These are phyloP conservation scores for Phytophthora pinifolia DNA, from an alignment of 352 stramenopile genomes.

Conservation along the genomic window DNA sequence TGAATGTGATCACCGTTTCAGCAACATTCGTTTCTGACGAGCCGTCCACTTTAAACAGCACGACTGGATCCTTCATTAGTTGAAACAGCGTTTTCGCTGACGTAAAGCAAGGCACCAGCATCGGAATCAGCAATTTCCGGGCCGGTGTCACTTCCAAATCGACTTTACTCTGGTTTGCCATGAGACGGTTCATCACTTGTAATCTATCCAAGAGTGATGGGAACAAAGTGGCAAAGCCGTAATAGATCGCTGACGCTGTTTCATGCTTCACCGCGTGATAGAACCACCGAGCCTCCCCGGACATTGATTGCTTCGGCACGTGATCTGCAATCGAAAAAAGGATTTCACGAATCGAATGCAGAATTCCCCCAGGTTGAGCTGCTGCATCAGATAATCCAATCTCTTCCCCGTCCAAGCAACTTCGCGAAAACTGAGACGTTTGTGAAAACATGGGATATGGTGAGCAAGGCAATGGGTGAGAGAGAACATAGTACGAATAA, in stretches of 20 bases:
- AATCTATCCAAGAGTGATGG: constrained; percentile 77
- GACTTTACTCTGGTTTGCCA: constrained; percentile 38
- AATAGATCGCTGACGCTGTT: constrained; percentile 71
- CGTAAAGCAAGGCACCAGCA: constrained; percentile 84
- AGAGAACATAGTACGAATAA: not conserved
- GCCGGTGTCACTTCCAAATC: constrained; percentile 32
- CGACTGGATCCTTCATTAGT: constrained; percentile 58
- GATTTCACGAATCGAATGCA: constrained; percentile 60
- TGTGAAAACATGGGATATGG: not conserved
- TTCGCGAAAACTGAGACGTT: constrained; percentile 58
- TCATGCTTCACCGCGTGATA: constrained; percentile 83
- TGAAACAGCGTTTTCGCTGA: constrained; percentile 85
- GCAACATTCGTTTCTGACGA: constrained; percentile 25
- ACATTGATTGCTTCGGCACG: constrained; percentile 21
- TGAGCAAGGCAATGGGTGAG: not conserved
- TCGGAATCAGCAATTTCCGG: constrained; percentile 72
- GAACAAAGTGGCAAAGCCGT: constrained; percentile 80
- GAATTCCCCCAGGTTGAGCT: constrained; percentile 40
- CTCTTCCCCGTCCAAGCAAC: constrained; percentile 58
- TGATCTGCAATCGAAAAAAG: constrained; percentile 75
- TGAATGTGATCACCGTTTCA: constrained; percentile 42
- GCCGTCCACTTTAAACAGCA: constrained; percentile 21
- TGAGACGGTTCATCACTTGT: constrained; percentile 78
- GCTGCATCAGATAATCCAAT: constrained; percentile 45
- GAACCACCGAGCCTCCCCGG: constrained; percentile 60